Percentiles rank a stretch among this genome's conserved stretches.
Evolutionary conservation across 2,329 filamentous ascomycete species (phyloP).

Genomic region (Botryosphaeria agaves): DNA sequence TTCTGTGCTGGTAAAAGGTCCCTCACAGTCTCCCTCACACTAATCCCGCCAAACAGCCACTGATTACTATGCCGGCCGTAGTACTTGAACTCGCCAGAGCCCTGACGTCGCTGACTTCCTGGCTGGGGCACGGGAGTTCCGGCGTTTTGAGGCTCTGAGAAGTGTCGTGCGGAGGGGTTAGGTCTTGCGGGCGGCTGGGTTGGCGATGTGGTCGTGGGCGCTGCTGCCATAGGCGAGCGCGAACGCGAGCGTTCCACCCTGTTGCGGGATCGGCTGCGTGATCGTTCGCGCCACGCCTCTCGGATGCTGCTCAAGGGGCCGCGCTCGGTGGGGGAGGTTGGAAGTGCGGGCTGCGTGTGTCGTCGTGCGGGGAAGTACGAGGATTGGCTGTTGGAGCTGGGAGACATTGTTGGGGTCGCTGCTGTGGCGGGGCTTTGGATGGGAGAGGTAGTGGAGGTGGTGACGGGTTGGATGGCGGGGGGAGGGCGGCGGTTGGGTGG

Average conservation of each 20-base stretch:
- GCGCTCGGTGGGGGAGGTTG: conserved; percentile 1
- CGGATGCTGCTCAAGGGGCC: conserved; percentile 1
- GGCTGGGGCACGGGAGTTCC: background rate
- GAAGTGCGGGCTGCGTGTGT: background rate
- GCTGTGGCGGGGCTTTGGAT: background rate
- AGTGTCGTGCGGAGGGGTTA: too few relatives aligned
- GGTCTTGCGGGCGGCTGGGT: background rate
- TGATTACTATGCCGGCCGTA: conserved; percentile 32
- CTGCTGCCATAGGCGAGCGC: conserved; percentile 1
- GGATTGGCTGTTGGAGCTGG: conserved; percentile 11
- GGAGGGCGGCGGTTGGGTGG: too few relatives aligned
- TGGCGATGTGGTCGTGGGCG: background rate
- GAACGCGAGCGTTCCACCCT: conserved; percentile 1
- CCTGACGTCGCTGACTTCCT: background rate
- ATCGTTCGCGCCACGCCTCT: background rate
- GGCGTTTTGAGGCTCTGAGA: too few relatives aligned
- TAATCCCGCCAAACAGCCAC: conserved; percentile 33
- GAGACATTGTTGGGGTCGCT: background rate
- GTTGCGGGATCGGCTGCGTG: conserved; percentile 1
- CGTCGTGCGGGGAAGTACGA: conserved; percentile 2
- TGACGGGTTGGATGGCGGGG: too few relatives aligned
- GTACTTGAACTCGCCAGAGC: conserved; percentile 7
- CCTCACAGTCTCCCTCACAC: conserved; percentile 25
- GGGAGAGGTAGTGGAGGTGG: too few relatives aligned
- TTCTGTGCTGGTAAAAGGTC: too few relatives aligned